These are phyloP conservation scores for Inosperma sp. DNA, from an alignment of 768 basidiomycete species.

Conservation along the genomic window DNA sequence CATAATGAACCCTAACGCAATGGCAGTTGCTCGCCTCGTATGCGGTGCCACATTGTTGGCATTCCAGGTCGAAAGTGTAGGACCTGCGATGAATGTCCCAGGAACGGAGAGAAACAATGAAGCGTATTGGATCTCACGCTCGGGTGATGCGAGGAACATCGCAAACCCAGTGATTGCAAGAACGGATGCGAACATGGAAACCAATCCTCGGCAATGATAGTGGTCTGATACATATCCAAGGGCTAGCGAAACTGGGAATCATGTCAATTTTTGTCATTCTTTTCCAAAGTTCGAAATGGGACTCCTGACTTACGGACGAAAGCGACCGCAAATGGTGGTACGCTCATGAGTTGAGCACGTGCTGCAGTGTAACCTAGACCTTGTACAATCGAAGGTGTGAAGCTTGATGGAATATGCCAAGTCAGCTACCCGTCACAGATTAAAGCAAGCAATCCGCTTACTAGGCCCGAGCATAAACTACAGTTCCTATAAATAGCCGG, in stretches of 20 bases:
- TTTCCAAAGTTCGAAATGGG: no score
- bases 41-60: conserved; percentile 60
- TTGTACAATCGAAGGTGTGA: no score
- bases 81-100: conserved; percentile 48
- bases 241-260: conserved; percentile 33
- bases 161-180: conserved; percentile 47
- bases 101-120: conserved; percentile 52
- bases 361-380: conserved; percentile 52
- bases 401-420: conserved; percentile 34
- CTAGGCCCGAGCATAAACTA: conserved; percentile 47
- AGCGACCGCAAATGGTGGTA: conserved; percentile 50
- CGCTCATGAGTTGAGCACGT: conserved; percentile 57
- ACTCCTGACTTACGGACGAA: conserved; percentile 42
- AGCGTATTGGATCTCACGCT: conserved; percentile 43
- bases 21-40: conserved; percentile 54
- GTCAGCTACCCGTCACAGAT: not conserved
- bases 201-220: conserved; percentile 46
- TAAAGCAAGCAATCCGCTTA: conserved; percentile 22
- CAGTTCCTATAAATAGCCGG: conserved; percentile 29
- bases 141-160: conserved; percentile 44
- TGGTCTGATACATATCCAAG: conserved; percentile 48
- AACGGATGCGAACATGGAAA: conserved; percentile 40
- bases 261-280: no score
- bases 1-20: conserved; percentile 55
- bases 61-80: conserved; percentile 52